Evolutionary conservation across 768 basidiomycete genomes (phyloP).

Genomic region (Agrocybe praecox): DNA sequence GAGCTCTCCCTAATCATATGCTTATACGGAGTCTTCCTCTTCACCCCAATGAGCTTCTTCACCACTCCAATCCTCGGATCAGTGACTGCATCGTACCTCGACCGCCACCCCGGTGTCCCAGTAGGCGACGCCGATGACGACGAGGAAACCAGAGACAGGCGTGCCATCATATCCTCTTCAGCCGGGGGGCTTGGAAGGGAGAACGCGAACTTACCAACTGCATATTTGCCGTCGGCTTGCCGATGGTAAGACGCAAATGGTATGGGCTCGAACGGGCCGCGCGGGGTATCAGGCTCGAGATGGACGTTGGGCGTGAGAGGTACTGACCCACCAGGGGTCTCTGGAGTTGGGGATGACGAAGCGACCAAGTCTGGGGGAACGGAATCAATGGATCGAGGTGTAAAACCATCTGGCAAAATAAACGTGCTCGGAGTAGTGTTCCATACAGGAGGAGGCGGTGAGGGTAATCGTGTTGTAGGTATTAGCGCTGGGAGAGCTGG

Average conservation of each 20-base stretch:
- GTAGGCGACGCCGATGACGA: neutral
- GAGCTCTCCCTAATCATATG: slow-evolving; percentile 24
- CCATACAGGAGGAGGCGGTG: slow-evolving; percentile 23
- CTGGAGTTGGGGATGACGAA: slow-evolving; percentile 1
- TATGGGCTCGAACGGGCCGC: slow-evolving; percentile 66
- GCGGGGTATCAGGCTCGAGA: slow-evolving; percentile 30
- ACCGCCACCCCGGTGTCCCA: slow-evolving; percentile 44
- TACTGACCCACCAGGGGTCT: neutral
- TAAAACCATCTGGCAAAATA: slow-evolving; percentile 14
- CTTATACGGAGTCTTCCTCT: slow-evolving; percentile 51
- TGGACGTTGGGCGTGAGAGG: slow-evolving; percentile 36
- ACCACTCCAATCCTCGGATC: slow-evolving; percentile 75
- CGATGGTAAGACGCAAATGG: slow-evolving; percentile 69
- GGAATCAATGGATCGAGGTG: slow-evolving; percentile 9
- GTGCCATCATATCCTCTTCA: slow-evolving; percentile 38
- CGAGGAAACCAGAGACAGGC: neutral
- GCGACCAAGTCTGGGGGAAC: neutral
- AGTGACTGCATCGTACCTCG: slow-evolving; percentile 60
- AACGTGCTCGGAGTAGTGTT: slow-evolving; percentile 21
- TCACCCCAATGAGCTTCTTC: slow-evolving; percentile 67
- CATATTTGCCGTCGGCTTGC: slow-evolving; percentile 73
- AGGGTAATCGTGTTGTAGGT: neutral
- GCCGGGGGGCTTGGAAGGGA: slow-evolving; percentile 60
- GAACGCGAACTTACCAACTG: slow-evolving; percentile 66
- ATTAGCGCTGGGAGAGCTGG: neutral